phyloP scores from a whole-genome alignment of 1,139 yeast species.

The Taphrina wiesneri region DNA sequence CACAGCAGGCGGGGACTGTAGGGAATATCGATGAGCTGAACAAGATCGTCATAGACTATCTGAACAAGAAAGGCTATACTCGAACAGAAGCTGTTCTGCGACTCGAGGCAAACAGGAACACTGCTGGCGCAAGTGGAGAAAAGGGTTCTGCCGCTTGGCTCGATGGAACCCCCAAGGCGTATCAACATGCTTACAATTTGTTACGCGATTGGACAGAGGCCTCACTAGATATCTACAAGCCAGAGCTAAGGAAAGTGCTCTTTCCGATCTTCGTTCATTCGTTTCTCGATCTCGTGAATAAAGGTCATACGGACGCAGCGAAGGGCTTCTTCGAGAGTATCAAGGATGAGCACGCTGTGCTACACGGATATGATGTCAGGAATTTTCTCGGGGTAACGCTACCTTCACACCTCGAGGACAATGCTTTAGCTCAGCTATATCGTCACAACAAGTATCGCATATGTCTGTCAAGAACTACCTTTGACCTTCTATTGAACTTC shows the following conservation, averaged over 20 bases:
- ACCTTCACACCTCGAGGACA: slow-evolving; percentile 78
- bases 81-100: slow-evolving; percentile 92
- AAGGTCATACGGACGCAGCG: slow-evolving; percentile 51
- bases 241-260: slow-evolving; percentile 77
- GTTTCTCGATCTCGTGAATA: slow-evolving; percentile 62
- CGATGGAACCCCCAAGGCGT: slow-evolving; percentile 63
- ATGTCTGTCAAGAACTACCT: slow-evolving; percentile 76
- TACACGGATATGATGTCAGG: slow-evolving; percentile 77
- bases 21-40: slow-evolving; percentile 59
- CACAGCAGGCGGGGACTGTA: slow-evolving; percentile 23
- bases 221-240: slow-evolving; percentile 80
- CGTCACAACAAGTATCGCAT: slow-evolving; percentile 71
- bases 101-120: slow-evolving; percentile 57
- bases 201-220: slow-evolving; percentile 87
- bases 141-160: slow-evolving; percentile 42
- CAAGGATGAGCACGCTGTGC: slow-evolving; percentile 67
- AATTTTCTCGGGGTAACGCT: slow-evolving; percentile 71
- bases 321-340: slow-evolving; percentile 74
- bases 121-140: slow-evolving; percentile 37
- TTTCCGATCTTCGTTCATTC: slow-evolving; percentile 91
- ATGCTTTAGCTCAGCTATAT: slow-evolving; percentile 76
- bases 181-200: slow-evolving; percentile 73
- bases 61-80: slow-evolving; percentile 90
- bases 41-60: slow-evolving; percentile 84
- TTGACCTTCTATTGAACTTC: slow-evolving; percentile 79